These are phyloP conservation scores for Ganoderma lucidum DNA, from an alignment of 1,284 basidiomycete genomes.

Conservation along the genomic window DNA sequence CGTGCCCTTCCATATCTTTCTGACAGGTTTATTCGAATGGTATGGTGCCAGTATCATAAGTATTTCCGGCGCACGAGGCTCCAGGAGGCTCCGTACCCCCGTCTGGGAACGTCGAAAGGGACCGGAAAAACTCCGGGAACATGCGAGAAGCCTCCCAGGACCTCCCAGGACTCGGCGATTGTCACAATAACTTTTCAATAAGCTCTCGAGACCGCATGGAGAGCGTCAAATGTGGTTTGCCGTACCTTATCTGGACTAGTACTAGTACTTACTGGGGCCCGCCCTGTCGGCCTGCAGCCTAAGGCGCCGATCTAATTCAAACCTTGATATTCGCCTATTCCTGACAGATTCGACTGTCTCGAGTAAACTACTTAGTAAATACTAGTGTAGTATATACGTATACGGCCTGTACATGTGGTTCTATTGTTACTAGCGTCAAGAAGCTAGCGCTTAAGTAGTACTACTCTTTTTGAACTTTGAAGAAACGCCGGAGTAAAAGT, in stretches of 20 bases:
- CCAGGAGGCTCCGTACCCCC: background rate
- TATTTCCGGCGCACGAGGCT: background rate
- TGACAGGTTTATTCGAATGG: background rate
- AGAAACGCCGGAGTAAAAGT: too few species aligned
- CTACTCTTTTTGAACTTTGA: too few species aligned
- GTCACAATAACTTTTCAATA: background rate
- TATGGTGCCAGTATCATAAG: background rate
- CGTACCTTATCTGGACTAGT: background rate
- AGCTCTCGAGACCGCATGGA: background rate
- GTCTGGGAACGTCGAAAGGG: background rate
- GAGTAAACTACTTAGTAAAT: background rate
- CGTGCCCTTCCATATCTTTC: background rate
- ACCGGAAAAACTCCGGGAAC: background rate
- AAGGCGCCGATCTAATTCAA: slow-evolving; percentile 1
- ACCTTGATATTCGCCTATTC: slow-evolving; percentile 1
- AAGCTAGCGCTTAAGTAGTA: too few species aligned
- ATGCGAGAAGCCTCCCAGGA: background rate
- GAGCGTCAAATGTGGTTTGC: background rate
- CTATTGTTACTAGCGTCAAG: background rate
- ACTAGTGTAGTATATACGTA: too few species aligned
- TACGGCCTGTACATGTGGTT: background rate
- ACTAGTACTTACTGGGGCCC: too few species aligned
- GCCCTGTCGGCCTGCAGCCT: background rate
- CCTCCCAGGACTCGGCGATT: background rate
- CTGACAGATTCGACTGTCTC: background rate